Base-by-base conservation (phyloP, 192 early-diverging fungal species). In the Paraglomus brasilianum region DNA sequence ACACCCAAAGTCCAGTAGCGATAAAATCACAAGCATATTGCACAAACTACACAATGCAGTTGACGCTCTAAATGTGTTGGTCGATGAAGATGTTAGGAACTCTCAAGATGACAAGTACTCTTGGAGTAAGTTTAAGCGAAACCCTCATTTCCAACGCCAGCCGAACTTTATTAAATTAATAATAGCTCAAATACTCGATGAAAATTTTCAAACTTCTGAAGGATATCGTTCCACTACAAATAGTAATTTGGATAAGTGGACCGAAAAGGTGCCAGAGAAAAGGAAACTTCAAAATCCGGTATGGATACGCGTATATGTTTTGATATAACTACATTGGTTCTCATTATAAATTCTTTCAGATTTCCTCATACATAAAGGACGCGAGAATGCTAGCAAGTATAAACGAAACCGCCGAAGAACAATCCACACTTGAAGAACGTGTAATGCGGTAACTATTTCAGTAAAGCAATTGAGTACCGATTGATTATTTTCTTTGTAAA, bases 241-340 rank as follows among this genome's bases (percentile, higher is more conserved):
- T 19, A 55, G 9, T 63, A 46, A 63, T 47, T 15, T 46, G 5
- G 43, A 63, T 19, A 19, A 47, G 7, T 22, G 36, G 15, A 8
- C 39, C 9, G 61, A 63, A 19, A 63, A 63, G 36, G 15, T 63
- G 21, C 61, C 61, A 45, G 61, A 63, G 19, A 63, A 46, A 46
- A 63, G 44, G 36, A 63, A 63, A 21, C 43, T 46, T 22, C 19
- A 19, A 19, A 63, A 63, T 46, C 15, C 48, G 42, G 61, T 63
- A n/a, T n/a, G n/a, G n/a, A n/a, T n/a, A n/a, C n/a, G n/a, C n/a
- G n/a, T n/a, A n/a, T n/a, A n/a, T n/a, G n/a, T n/a, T n/a, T n/a
- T n/a, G n/a, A n/a, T n/a, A n/a, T n/a, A n/a, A n/a, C n/a, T n/a
- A n/a, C n/a, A n/a, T n/a, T n/a, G n/a, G n/a, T n/a, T n/a, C n/a